Evolutionary conservation across 2,329 filamentous ascomycete genomes (phyloP), one percentile per base, ranked within the genome.

Genomic region (Cladophialophora yegresii): DNA sequence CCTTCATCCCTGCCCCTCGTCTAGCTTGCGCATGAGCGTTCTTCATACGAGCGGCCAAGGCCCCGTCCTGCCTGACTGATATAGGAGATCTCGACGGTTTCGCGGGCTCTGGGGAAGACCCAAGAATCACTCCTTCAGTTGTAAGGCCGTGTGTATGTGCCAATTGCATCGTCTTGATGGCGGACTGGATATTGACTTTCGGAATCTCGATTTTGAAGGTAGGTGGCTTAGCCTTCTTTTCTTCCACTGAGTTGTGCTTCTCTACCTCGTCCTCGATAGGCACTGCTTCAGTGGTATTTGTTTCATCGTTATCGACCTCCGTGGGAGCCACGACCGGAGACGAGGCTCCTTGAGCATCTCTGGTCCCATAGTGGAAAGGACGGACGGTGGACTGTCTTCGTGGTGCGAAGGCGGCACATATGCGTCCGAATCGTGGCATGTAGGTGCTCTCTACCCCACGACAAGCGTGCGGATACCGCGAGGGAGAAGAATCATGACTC

Each of bases 61-160:
- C n/a, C 9, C 50, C 20, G 20, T 65, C 43, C 23, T 51, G 40
- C 22, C 32, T 55, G 23, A 30, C 32, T n/a, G 33, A 20, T 9
- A n/a, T 16, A 9, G 6, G 43, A 30, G 13, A 8, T 4, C 43
- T 33, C 13, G 33, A 4, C 13, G 8, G 28, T 9, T 13, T 26
- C 4, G 33, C n/a, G 10, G 33, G 32, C 45, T 33, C 10, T 10
- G 26, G n/a, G 33, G 43, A 36, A 23, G 40, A 26, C 45, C 56
- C 22, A 32, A 60, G 56, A 49, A 32, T 20, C 23, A 66, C 56
- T 30, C 54, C 50, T 10, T 66, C 51, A 16, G 51, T 47, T 8
- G 60, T 50, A 22, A 66, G 64, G n/a, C 59, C 64, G 47, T 60
- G 43, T 23, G 45, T 20, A 16, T 51, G 64, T 22, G 64, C 64